Conservation (phyloP, 345 rosid species). For the Hirschfeldia incana region DNA sequence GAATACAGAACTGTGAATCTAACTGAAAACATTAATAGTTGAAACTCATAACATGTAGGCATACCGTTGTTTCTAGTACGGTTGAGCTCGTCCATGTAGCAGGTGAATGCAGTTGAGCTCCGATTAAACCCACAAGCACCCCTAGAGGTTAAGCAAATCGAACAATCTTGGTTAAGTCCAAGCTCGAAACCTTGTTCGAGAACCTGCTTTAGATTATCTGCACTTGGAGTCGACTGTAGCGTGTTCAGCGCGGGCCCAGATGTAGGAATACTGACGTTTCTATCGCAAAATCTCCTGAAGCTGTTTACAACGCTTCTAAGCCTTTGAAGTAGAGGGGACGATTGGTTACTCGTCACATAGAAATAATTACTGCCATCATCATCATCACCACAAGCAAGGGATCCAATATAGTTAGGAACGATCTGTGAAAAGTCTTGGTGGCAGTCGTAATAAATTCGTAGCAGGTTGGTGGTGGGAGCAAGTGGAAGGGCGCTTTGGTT, state of each 20-base stretch:
- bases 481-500: neutral
- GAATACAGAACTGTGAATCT: neutral
- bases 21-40: no score
- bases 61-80: neutral
- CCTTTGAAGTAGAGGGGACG: neutral
- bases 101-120: slow-evolving; percentile 3
- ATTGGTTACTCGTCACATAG: neutral
- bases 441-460: slow-evolving; percentile 38
- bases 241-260: neutral
- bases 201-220: slow-evolving; percentile 11
- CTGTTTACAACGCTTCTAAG: neutral
- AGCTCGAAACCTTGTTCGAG: slow-evolving; percentile 37
- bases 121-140: slow-evolving; percentile 47
- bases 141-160: neutral
- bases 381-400: neutral
- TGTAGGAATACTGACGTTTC: slow-evolving; percentile 10
- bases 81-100: slow-evolving; percentile 6
- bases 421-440: neutral
- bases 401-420: neutral
- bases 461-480: neutral
- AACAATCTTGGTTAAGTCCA: slow-evolving; percentile 27
- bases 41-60: no score
- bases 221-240: neutral
- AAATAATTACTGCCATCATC: no score
- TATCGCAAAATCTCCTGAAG: slow-evolving; percentile 1